Conservation (phyloP, 2,329 filamentous ascomycete species). For the Xylaria sp. region DNA sequence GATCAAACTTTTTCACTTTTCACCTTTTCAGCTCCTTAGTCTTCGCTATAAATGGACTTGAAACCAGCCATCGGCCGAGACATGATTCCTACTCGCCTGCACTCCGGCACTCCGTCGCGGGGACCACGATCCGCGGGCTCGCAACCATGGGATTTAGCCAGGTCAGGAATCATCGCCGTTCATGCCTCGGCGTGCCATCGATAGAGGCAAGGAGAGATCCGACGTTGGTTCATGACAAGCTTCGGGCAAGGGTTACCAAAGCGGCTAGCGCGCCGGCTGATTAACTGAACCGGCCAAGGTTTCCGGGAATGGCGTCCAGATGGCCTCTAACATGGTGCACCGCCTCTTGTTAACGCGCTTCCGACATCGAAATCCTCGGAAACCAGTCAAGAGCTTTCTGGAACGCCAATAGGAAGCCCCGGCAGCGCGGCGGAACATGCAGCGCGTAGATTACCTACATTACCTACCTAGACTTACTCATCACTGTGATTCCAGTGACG, state of each 20-base stretch:
- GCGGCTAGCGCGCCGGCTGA: slow-evolving; percentile 38
- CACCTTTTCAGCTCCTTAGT: neutral
- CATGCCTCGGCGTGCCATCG: slow-evolving; percentile 45
- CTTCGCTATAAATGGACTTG: slow-evolving; percentile 3
- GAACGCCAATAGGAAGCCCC: slow-evolving; percentile 21
- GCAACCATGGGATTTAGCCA: slow-evolving; percentile 36
- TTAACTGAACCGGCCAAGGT: slow-evolving; percentile 32
- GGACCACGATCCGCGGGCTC: slow-evolving; percentile 12
- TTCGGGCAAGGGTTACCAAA: slow-evolving; percentile 40
- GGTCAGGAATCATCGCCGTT: slow-evolving; percentile 46
- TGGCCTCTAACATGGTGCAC: slow-evolving; percentile 1
- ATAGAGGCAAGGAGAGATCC: slow-evolving; percentile 42
- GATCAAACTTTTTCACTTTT: slow-evolving; percentile 1
- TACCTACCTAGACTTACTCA: no score
- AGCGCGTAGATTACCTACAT: neutral
- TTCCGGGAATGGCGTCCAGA: slow-evolving; percentile 20
- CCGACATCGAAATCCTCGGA: slow-evolving; percentile 4
- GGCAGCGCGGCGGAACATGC: neutral
- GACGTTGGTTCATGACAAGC: slow-evolving; percentile 41
- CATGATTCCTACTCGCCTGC: slow-evolving; percentile 22
- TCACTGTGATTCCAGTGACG: neutral
- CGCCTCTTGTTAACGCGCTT: slow-evolving; percentile 4
- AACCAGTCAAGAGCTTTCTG: slow-evolving; percentile 4
- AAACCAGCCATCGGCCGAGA: slow-evolving; percentile 11
- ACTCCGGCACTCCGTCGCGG: slow-evolving; percentile 17